phyloP scores from a whole-genome alignment of 768 basidiomycete species.

The Dacryopinax spathularia region DNA sequence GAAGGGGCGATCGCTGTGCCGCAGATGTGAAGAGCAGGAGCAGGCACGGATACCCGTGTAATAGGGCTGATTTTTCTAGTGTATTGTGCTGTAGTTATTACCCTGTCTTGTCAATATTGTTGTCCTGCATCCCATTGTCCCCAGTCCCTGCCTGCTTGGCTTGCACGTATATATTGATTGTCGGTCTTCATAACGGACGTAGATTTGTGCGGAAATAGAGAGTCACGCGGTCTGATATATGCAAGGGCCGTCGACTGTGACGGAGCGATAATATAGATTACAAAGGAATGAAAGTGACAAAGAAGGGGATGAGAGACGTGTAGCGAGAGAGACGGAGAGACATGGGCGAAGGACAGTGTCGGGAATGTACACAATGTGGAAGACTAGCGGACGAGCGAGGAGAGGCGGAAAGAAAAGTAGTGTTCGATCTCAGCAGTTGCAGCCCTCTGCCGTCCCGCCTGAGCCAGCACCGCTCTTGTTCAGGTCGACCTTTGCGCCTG shows the following conservation, averaged over 20 bases:
- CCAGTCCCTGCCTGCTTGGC: too few relatives aligned
- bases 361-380: not conserved
- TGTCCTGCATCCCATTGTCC: too few relatives aligned
- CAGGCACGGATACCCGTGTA: too few relatives aligned
- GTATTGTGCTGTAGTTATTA: too few relatives aligned
- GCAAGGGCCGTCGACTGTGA: not conserved
- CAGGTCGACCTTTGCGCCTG: slow-evolving; percentile 51
- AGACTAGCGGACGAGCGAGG: too few relatives aligned
- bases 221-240: not conserved
- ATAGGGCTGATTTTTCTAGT: too few relatives aligned
- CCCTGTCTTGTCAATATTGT: too few relatives aligned
- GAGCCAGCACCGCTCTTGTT: slow-evolving; percentile 39
- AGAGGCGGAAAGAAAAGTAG: not conserved
- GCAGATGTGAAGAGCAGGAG: too few relatives aligned
- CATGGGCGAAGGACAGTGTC: not conserved
- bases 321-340: not conserved
- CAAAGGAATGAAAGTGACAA: not conserved
- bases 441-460: slow-evolving; percentile 41
- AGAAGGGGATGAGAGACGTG: not conserved
- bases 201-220: not conserved
- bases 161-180: too few relatives aligned
- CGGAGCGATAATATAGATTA: not conserved
- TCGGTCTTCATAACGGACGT: too few relatives aligned
- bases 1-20: not conserved
- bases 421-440: slow-evolving; percentile 57